These are phyloP conservation scores for Diplodia mutila DNA, from an alignment of 2,329 filamentous ascomycete genomes.

Conservation along the genomic window DNA sequence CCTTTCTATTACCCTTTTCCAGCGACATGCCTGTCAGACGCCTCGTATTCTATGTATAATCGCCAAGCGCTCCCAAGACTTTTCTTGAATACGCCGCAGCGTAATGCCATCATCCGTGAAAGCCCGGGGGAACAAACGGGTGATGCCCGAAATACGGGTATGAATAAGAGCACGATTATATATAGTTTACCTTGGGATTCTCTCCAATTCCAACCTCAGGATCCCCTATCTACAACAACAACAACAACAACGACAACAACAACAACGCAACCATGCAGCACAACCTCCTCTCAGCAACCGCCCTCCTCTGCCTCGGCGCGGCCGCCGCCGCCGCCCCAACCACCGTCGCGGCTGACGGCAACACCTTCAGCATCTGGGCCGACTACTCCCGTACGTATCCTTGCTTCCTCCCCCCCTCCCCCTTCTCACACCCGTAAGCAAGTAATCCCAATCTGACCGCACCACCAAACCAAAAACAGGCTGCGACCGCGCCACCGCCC, in stretches of 20 bases:
- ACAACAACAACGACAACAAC: too few species aligned
- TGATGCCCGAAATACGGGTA: background rate
- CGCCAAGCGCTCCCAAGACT: background rate
- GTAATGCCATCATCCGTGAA: background rate
- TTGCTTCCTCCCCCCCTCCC: too few species aligned
- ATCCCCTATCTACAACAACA: too few species aligned
- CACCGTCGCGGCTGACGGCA: constrained; percentile 1
- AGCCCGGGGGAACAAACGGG: background rate
- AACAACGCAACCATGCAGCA: background rate
- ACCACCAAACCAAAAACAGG: background rate
- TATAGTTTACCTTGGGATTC: too few species aligned
- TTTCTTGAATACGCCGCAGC: background rate
- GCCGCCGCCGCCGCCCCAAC: background rate
- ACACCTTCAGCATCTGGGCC: constrained; percentile 3
- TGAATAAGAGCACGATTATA: too few species aligned
- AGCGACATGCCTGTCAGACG: background rate
- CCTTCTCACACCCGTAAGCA: too few species aligned
- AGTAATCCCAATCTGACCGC: too few species aligned
- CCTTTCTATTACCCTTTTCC: background rate
- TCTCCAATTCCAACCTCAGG: background rate
- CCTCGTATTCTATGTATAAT: background rate
- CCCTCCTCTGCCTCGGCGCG: background rate
- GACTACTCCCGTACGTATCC: background rate
- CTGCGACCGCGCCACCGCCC: background rate
- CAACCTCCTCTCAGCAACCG: background rate